A percentile compares a stretch with the other conserved stretches of the same genome.
Conservation (phyloP, 2,329 filamentous ascomycete species). For the Pseudophaeomoniella oleicola region DNA sequence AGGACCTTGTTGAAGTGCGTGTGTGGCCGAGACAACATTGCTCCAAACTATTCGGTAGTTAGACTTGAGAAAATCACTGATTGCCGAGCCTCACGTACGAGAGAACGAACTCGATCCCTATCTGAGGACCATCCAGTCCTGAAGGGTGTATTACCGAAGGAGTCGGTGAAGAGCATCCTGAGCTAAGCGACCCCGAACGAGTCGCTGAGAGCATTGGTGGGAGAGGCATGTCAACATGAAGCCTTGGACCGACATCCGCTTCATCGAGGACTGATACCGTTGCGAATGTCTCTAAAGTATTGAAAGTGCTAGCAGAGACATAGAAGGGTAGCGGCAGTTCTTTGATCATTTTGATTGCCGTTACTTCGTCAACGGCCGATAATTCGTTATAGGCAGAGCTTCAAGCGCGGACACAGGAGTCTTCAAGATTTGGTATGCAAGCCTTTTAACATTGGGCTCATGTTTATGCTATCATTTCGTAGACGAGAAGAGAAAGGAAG, state of each 20-base stretch:
- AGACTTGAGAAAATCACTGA: no score
- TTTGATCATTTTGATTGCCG: background rate
- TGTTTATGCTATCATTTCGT: no score
- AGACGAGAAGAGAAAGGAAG: no score
- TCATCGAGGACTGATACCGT: background rate
- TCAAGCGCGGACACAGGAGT: no score
- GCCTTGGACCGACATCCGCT: background rate
- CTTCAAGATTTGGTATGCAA: no score
- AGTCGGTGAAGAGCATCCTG: background rate
- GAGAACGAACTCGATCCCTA: slow-evolving; percentile 18
- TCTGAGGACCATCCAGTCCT: slow-evolving; percentile 14
- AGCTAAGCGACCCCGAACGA: no score
- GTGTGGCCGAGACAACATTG: slow-evolving; percentile 7
- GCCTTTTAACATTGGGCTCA: no score
- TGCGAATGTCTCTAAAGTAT: background rate
- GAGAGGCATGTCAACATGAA: background rate
- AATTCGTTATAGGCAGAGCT: no score
- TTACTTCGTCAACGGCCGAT: no score
- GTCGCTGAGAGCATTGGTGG: no score
- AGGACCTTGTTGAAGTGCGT: slow-evolving; percentile 7
- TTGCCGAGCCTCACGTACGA: no score
- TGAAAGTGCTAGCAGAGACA: background rate
- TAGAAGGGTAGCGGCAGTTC: background rate
- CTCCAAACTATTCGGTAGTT: background rate
- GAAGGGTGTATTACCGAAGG: slow-evolving; percentile 10